These are phyloP conservation scores for Fraxinus velutina DNA, from an alignment of 305 asterid species.

Conservation along the genomic window DNA sequence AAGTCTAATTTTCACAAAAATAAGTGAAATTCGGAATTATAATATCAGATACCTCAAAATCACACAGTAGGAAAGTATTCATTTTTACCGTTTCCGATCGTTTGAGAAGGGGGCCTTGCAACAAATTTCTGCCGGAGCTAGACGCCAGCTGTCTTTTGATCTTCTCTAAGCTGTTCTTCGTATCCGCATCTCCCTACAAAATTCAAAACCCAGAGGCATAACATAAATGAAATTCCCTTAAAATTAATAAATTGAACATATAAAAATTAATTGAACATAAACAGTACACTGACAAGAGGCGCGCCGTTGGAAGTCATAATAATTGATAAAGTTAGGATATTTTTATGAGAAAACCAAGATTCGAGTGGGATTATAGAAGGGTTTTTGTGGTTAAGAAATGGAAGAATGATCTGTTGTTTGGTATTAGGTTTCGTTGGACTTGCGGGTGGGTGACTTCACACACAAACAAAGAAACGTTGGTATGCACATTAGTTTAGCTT, in stretches of 20 bases:
- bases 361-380: neutral
- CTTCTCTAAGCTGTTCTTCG: slow-evolving; percentile 91
- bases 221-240: neutral
- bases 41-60: neutral
- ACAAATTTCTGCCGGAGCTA: slow-evolving; percentile 80
- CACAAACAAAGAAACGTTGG: neutral
- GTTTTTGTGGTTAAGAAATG: neutral
- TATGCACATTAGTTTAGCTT: neutral
- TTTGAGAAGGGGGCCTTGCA: slow-evolving; percentile 94
- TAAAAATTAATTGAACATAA: neutral
- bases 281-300: slow-evolving; percentile 42
- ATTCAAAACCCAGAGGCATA: slow-evolving; percentile 27
- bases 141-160: slow-evolving; percentile 94
- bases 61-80: neutral
- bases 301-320: slow-evolving; percentile 79
- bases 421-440: neutral
- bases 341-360: neutral
- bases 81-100: slow-evolving; percentile 92
- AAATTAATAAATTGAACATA: slow-evolving; percentile 5
- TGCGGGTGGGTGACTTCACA: neutral
- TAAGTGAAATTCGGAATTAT: neutral
- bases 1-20: neutral
- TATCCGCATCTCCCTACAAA: slow-evolving; percentile 65
- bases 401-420: neutral
- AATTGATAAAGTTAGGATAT: slow-evolving; percentile 2